Conservation (phyloP, 2,329 filamentous ascomycete species). For the Epichloe brachyelytri region DNA sequence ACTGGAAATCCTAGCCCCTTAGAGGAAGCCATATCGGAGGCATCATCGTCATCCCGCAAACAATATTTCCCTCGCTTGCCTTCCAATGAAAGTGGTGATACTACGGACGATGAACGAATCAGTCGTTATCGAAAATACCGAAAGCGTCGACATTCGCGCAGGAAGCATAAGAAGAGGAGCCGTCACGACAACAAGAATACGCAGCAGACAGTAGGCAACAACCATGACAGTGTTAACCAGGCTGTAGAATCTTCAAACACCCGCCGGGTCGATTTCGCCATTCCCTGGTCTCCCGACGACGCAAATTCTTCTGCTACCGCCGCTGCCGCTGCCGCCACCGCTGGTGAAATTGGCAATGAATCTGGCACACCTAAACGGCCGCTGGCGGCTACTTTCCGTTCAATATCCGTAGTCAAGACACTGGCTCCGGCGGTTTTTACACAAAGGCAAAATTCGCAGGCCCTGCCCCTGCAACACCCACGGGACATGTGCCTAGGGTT, state of each 20-base stretch:
- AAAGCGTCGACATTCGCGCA: slow-evolving; percentile 17
- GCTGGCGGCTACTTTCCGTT: slow-evolving; percentile 41
- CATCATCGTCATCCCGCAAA: slow-evolving; percentile 24
- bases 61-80: slow-evolving; percentile 23
- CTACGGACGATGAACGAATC: slow-evolving; percentile 30
- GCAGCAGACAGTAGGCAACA: slow-evolving; percentile 15
- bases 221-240: slow-evolving; percentile 16
- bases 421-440: slow-evolving; percentile 61
- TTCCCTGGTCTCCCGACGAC: slow-evolving; percentile 11
- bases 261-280: slow-evolving; percentile 46
- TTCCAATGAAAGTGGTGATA: slow-evolving; percentile 30
- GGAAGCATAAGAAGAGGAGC: slow-evolving; percentile 24
- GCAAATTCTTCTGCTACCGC: slow-evolving; percentile 13
- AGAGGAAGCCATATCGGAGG: slow-evolving; percentile 28
- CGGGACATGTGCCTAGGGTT: slow-evolving; percentile 41
- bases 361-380: slow-evolving; percentile 21
- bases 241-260: slow-evolving; percentile 17
- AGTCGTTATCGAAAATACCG: slow-evolving; percentile 21
- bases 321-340: slow-evolving; percentile 17
- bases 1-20: slow-evolving; percentile 19
- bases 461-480: slow-evolving; percentile 15
- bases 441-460: slow-evolving; percentile 23
- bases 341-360: slow-evolving; percentile 13
- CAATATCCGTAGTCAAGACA: slow-evolving; percentile 47
- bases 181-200: slow-evolving; percentile 31